phyloP scores from a whole-genome alignment of 192 early-diverging fungal species.

The Umbelopsis sp. region DNA sequence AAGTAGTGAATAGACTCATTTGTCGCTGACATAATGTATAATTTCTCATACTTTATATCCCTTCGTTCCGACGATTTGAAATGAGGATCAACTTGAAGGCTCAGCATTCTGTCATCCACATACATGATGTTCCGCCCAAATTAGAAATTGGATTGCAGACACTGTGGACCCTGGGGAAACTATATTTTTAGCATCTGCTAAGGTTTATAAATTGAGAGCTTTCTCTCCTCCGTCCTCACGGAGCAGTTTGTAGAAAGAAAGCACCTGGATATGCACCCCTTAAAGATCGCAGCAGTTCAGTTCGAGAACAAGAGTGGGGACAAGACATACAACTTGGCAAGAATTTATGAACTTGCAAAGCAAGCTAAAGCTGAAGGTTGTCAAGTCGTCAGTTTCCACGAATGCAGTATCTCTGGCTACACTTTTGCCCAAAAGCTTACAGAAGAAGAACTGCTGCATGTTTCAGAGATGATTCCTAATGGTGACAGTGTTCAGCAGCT shows the following conservation, averaged over 20 bases:
- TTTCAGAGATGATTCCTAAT: conserved; percentile 9
- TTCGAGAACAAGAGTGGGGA: conserved; percentile 18
- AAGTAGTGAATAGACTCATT: too few species aligned
- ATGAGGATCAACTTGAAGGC: too few species aligned
- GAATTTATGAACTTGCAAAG: neutral
- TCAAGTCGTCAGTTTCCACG: conserved; percentile 21
- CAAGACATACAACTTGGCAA: conserved; percentile 16
- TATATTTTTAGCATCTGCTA: too few species aligned
- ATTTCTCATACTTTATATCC: too few species aligned
- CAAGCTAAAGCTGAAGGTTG: conserved; percentile 16
- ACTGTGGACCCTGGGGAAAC: too few species aligned
- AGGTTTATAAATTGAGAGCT: too few species aligned
- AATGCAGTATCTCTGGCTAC: conserved; percentile 23
- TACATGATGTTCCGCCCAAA: too few species aligned
- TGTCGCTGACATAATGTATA: too few species aligned
- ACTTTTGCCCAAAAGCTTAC: conserved; percentile 11
- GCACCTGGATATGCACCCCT: neutral
- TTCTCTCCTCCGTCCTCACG: neutral
- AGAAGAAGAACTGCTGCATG: conserved; percentile 11
- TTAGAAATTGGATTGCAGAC: too few species aligned
- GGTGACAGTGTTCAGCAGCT: conserved; percentile 2
- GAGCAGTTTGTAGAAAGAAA: neutral
- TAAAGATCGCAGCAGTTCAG: conserved; percentile 13
- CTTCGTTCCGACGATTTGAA: too few species aligned
- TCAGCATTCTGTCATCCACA: too few species aligned